Conservation (phyloP, 2,329 filamentous ascomycete genomes). For the Aspergillus fijiensis region DNA sequence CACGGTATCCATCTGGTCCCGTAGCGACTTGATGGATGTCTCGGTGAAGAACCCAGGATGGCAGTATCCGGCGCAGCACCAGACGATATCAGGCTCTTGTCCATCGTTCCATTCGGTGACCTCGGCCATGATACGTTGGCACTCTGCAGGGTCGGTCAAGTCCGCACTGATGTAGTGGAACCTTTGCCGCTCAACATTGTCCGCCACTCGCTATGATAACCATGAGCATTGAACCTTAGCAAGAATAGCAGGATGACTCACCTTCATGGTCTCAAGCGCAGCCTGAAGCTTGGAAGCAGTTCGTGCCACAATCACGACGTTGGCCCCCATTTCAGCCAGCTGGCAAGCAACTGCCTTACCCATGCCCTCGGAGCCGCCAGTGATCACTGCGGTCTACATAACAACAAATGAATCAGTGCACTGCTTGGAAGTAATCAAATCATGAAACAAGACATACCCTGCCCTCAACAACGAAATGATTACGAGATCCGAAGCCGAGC, state of each 20-base stretch:
- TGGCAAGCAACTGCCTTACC: slow-evolving; percentile 72
- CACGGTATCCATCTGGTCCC: slow-evolving; percentile 86
- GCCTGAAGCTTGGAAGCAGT: slow-evolving; percentile 71
- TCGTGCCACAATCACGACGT: slow-evolving; percentile 81
- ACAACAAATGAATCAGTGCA: slow-evolving; percentile 4
- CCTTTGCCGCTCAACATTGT: slow-evolving; percentile 64
- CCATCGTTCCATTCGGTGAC: slow-evolving; percentile 76
- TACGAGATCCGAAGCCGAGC: slow-evolving; percentile 51
- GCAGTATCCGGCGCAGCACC: slow-evolving; percentile 80
- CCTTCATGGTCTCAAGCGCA: slow-evolving; percentile 66
- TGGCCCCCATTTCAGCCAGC: slow-evolving; percentile 79
- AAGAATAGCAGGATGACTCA: slow-evolving; percentile 32
- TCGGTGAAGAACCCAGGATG: slow-evolving; percentile 77
- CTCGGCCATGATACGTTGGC: slow-evolving; percentile 67
- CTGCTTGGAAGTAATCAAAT: not conserved
- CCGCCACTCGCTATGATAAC: slow-evolving; percentile 59
- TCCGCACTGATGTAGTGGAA: slow-evolving; percentile 86
- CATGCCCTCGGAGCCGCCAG: slow-evolving; percentile 91
- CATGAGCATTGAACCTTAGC: slow-evolving; percentile 4
- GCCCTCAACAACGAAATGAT: slow-evolving; percentile 81
- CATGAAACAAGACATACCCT: slow-evolving; percentile 57
- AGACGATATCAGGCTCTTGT: slow-evolving; percentile 76
- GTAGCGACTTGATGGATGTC: slow-evolving; percentile 63
- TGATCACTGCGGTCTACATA: slow-evolving; percentile 77
- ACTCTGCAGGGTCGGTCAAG: slow-evolving; percentile 69